These are phyloP conservation scores for Vitis labrusca DNA, from an alignment of 164 flowering plant species.

Conservation along the genomic window DNA sequence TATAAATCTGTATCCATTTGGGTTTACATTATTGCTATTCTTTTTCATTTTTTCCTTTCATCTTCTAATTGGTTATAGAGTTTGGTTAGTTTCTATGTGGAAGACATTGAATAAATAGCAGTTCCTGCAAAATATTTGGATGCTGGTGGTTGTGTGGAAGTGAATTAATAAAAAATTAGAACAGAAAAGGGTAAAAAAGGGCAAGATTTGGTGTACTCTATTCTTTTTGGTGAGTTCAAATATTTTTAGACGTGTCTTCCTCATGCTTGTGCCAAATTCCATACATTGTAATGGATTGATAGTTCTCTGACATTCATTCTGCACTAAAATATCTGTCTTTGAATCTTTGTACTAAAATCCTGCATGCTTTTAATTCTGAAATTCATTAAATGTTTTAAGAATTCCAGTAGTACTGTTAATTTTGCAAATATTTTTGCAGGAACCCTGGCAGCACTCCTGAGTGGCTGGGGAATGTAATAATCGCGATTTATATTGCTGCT, in stretches of 20 bases:
- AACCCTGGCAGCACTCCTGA: constrained; percentile 88
- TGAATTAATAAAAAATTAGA: background rate
- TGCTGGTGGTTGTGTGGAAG: no score
- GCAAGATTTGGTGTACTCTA: background rate
- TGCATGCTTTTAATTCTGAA: background rate
- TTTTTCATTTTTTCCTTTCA: background rate
- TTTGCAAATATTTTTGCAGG: constrained; percentile 29
- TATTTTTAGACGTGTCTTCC: background rate
- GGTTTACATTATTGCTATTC: background rate
- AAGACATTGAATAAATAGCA: background rate
- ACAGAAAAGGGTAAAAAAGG: background rate
- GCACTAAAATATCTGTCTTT: background rate
- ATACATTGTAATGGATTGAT: no score
- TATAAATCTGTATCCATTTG: background rate
- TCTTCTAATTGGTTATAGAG: background rate
- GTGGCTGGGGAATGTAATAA: constrained; percentile 66
- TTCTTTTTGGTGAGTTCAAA: background rate
- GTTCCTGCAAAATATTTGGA: no score
- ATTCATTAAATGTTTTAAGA: no score
- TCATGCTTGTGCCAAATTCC: background rate
- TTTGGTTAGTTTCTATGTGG: constrained; percentile 1
- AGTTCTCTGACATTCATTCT: no score
- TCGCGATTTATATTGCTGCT: constrained; percentile 54
- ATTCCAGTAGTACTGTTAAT: background rate
- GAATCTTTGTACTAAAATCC: background rate